A percentile compares a stretch with the other conserved stretches of the same genome.
These are phyloP conservation scores for Globisporangium solare DNA, from an alignment of 352 stramenopile genomes.

Conservation along the genomic window DNA sequence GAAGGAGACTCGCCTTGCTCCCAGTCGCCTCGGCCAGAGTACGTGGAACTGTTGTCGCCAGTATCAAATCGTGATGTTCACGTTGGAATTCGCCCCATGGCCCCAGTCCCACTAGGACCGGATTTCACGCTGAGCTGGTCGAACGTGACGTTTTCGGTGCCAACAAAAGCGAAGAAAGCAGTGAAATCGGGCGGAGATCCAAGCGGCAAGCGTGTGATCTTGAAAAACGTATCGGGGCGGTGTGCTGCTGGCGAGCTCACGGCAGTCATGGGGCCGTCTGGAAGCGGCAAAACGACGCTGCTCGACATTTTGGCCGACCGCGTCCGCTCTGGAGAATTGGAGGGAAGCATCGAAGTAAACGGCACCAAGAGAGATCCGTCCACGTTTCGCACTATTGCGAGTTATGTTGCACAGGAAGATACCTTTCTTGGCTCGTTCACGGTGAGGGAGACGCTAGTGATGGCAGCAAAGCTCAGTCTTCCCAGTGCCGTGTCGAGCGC, in stretches of 20 bases:
- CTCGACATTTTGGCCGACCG: constrained; percentile 50
- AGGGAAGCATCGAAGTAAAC: constrained; percentile 33
- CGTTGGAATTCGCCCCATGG: neutral
- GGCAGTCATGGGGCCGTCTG: constrained; percentile 36
- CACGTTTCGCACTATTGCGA: constrained; percentile 43
- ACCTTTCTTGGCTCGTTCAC: constrained; percentile 64
- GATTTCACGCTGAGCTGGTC: neutral
- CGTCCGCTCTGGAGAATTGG: constrained; percentile 15
- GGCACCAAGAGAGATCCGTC: constrained; percentile 26
- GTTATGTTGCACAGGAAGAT: constrained; percentile 62
- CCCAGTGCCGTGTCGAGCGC: constrained; percentile 31
- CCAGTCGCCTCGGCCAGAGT: neutral
- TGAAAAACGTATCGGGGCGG: constrained; percentile 32
- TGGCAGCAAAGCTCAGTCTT: constrained; percentile 49
- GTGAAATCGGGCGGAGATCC: neutral
- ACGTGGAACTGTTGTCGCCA: neutral
- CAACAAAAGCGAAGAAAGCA: neutral
- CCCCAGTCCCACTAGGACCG: neutral
- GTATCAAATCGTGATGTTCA: neutral
- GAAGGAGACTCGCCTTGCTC: neutral
- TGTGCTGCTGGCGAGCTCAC: constrained; percentile 31
- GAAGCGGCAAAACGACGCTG: constrained; percentile 34
- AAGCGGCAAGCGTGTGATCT: constrained; percentile 17
- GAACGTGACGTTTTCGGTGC: neutral
- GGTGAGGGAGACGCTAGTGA: constrained; percentile 59